Base-by-base conservation (phyloP, 768 basidiomycete genomes). In the Leucogyrophana mollusca region DNA sequence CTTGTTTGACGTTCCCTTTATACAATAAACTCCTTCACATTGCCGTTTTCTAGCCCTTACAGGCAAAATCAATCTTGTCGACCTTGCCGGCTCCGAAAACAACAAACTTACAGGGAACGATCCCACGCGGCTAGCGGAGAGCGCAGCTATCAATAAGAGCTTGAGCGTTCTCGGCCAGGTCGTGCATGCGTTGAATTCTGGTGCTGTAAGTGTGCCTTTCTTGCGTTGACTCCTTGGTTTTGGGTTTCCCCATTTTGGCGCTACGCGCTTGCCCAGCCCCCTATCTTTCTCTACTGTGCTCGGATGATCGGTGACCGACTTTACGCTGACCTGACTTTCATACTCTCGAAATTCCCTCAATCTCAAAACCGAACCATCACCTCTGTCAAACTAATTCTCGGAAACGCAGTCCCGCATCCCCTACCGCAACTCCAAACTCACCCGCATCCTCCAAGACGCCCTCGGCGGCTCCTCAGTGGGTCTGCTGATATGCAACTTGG, bases 81-180 rank as follows among this genome's bases (percentile, higher is more conserved):
- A 94, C 67, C 76, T 94, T 21, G 92, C 92, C 14, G 92, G 92
- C 21, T 91, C 88, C 0, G 92, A 94, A 68, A 93, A 93, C 58
- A 94, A 93, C 64, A 94, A 90, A 74, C 73, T 87, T 21, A 93
- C 93, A 4, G 91, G 92, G 4, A 94, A 30, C 13, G 87, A 94
- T 59, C 71, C 82, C 1, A 82, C 79, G n/a, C 82, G 93, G 2
- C 91, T 94, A 85, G 81, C 84, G 2, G 93, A 95, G 67, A 88
- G 87, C 3, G 69, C 87, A 2, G 90, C 91, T 14, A 95, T 95
- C 61, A 95, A 95, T 68, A 91, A 88, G 61, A 90, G 87, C 5
- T 66, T 95, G 38, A 88, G 89, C 50, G 87, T 87, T 8, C 77
- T 95, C 3, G 90, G 90, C 2, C 90, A 90, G 64, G 91, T 94